These are phyloP conservation scores for Malassezia caprae DNA, from an alignment of 1,284 basidiomycete genomes.

Conservation along the genomic window DNA sequence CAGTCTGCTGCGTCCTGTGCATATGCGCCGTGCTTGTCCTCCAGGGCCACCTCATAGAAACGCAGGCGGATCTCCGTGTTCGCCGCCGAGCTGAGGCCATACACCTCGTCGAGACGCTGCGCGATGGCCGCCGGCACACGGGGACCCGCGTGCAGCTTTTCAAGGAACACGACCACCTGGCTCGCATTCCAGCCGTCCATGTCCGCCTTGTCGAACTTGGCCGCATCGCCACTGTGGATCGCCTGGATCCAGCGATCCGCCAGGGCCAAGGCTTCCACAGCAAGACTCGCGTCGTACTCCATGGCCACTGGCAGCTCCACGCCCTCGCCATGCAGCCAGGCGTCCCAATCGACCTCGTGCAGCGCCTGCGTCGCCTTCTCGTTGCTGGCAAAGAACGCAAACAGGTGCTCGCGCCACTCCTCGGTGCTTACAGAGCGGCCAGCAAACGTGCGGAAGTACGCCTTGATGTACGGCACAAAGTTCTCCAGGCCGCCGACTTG, in stretches of 20 bases:
- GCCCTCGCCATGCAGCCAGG: slow-evolving; percentile 79
- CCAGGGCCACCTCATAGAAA: slow-evolving; percentile 52
- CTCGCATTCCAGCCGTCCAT: slow-evolving; percentile 43
- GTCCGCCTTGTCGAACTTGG: slow-evolving; percentile 24
- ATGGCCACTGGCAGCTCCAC: slow-evolving; percentile 64
- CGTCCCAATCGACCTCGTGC: slow-evolving; percentile 60
- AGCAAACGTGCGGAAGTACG: slow-evolving; percentile 57
- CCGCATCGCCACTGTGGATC: slow-evolving; percentile 17
- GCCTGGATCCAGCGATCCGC: slow-evolving; percentile 60
- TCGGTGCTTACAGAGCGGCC: slow-evolving; percentile 76
- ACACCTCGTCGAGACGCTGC: slow-evolving; percentile 49
- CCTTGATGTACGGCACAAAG: slow-evolving; percentile 54
- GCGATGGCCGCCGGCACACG: slow-evolving; percentile 45
- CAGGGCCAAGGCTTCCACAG: slow-evolving; percentile 57
- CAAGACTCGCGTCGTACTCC: slow-evolving; percentile 72
- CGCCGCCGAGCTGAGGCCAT: slow-evolving; percentile 48
- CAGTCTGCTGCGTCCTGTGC: slow-evolving; percentile 51
- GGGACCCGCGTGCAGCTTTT: slow-evolving; percentile 49
- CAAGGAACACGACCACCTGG: slow-evolving; percentile 52
- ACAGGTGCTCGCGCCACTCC: slow-evolving; percentile 78
- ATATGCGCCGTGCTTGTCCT: slow-evolving; percentile 49
- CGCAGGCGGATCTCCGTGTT: slow-evolving; percentile 52
- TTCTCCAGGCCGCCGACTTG: slow-evolving; percentile 73
- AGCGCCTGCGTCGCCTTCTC: slow-evolving; percentile 53
- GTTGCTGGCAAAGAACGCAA: slow-evolving; percentile 59